A percentile compares a stretch with the other conserved stretches of the same genome.
Evolutionary conservation across 805 yeast genomes (phyloP).

Genomic region (Candida bentonensis): DNA sequence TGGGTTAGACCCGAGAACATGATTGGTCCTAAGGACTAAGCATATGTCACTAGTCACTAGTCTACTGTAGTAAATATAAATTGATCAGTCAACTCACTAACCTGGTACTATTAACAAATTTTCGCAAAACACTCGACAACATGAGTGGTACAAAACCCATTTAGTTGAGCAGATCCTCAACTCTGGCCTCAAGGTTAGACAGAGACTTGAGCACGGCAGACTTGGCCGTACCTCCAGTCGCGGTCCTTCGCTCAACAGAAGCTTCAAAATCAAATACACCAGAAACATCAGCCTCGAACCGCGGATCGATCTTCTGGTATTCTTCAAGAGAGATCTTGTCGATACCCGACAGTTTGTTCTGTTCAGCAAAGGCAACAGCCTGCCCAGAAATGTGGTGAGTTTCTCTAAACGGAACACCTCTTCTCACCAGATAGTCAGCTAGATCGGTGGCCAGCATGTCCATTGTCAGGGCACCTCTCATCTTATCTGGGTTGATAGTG

Average conservation of each 20-base stretch:
- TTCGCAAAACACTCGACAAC: not conserved
- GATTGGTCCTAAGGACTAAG: constrained; percentile 67
- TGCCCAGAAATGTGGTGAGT: constrained; percentile 98
- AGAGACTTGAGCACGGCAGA: constrained; percentile 75
- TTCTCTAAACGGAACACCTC: constrained; percentile 98
- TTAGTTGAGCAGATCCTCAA: not conserved
- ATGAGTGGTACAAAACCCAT: not conserved
- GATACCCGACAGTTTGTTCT: constrained; percentile 59
- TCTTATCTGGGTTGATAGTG: constrained; percentile 51
- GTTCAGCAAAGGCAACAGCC: constrained; percentile 88
- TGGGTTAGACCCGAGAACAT: constrained; percentile 97
- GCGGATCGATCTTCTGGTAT: constrained; percentile 60
- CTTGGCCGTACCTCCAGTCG: constrained; percentile 95
- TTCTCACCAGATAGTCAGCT: constrained; percentile 94
- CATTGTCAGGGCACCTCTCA: constrained; percentile 87
- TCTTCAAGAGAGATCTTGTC: constrained; percentile 70
- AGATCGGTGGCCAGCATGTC: constrained; percentile 98
- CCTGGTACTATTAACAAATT: not conserved
- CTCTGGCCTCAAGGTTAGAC: constrained; percentile 10
- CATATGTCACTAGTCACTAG: too few species aligned
- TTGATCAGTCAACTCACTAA: not conserved
- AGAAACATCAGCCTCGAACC: constrained; percentile 71
- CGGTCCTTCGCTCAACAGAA: constrained; percentile 91
- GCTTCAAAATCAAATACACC: constrained; percentile 84
- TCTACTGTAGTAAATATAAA: not conserved